These are phyloP conservation scores for Ambrosia hybrid DNA, from an alignment of 140 eudicot genomes.

Conservation along the genomic window DNA sequence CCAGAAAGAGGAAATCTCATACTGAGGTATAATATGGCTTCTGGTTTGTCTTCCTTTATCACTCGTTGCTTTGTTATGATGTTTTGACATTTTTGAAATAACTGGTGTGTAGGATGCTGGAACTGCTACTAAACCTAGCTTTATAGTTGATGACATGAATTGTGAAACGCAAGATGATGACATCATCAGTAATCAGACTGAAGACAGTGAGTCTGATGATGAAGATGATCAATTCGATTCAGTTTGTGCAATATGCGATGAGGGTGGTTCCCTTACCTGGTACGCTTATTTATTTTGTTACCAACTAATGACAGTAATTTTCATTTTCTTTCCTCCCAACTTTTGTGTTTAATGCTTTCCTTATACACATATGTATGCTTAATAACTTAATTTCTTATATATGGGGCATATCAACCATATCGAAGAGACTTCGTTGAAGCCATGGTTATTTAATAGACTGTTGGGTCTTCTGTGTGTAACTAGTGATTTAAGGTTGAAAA, in stretches of 20 bases:
- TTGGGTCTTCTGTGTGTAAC: too few species aligned
- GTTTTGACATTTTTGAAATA: constrained; percentile 17
- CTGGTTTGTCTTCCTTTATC: not conserved
- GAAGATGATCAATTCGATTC: constrained; percentile 36
- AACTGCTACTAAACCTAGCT: constrained; percentile 38
- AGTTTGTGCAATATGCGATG: constrained; percentile 67
- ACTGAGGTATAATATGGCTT: constrained; percentile 54
- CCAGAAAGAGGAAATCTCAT: constrained; percentile 41
- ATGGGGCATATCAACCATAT: constrained; percentile 2
- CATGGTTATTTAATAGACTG: not conserved
- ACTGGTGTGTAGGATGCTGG: constrained; percentile 38
- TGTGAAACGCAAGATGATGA: constrained; percentile 49
- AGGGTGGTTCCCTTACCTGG: constrained; percentile 53
- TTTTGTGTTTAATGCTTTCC: not conserved
- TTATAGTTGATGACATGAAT: constrained; percentile 58
- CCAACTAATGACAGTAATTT: not conserved
- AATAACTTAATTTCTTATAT: constrained; percentile 1
- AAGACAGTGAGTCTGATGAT: constrained; percentile 38
- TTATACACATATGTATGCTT: not conserved
- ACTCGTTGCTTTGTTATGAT: constrained; percentile 10
- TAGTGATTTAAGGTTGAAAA: too few species aligned
- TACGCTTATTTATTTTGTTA: constrained; percentile 14
- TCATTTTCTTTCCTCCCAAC: not conserved
- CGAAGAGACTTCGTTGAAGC: not conserved
- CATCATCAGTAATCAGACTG: constrained; percentile 21